These are phyloP conservation scores for Tolypocladium tropicale DNA, from an alignment of 2,329 filamentous ascomycete genomes.

Conservation along the genomic window DNA sequence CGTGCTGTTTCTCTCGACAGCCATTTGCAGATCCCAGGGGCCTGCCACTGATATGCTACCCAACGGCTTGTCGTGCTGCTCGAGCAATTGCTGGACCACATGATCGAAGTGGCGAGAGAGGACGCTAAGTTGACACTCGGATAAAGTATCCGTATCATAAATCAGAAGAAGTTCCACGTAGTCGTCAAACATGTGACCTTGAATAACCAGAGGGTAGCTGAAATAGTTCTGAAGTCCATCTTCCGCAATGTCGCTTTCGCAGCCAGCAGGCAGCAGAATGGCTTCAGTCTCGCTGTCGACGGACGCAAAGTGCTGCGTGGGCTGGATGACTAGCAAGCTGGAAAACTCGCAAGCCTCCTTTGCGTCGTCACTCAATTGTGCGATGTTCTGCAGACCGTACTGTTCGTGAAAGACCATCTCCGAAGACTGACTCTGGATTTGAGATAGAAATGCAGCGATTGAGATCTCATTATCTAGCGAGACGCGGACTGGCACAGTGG, in stretches of 20 bases:
- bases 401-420: conserved; percentile 8
- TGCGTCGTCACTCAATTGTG: conserved; percentile 4
- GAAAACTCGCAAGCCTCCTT: conserved; percentile 6
- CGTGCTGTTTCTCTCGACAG: not conserved
- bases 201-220: not conserved
- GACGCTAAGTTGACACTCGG: not conserved
- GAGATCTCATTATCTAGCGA: conserved; percentile 1
- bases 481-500: conserved; percentile 7
- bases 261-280: not conserved
- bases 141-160: not conserved
- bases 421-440: conserved; percentile 7
- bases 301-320: not conserved
- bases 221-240: not conserved
- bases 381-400: conserved; percentile 6
- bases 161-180: not conserved
- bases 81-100: not conserved
- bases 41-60: not conserved
- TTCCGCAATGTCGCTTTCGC: not conserved
- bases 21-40: not conserved
- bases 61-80: not conserved
- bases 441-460: conserved; percentile 6
- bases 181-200: not conserved
- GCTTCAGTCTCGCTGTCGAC: not conserved
- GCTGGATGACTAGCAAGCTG: conserved; percentile 8
- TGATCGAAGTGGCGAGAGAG: not conserved